phyloP scores from a whole-genome alignment of 139 green algal species.

The Chlamydomonas sp. region DNA sequence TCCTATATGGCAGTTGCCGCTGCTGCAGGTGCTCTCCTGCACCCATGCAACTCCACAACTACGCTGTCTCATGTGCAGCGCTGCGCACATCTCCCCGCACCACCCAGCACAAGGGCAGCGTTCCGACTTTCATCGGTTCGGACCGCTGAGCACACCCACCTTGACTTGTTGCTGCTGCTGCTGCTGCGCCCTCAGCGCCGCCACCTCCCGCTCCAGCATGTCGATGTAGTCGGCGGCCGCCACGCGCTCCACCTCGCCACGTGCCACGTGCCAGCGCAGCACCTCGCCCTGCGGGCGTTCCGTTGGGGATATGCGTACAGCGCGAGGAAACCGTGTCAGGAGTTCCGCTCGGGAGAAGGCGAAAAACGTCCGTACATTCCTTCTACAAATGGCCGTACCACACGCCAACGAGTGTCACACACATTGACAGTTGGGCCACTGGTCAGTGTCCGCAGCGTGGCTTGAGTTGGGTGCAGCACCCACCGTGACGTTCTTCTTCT shows the following conservation, averaged over 20 bases:
- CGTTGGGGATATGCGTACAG: not conserved
- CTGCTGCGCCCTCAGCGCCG: constrained; percentile 57
- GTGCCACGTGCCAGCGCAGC: constrained; percentile 80
- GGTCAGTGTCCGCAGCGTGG: not conserved
- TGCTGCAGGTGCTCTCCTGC: not conserved
- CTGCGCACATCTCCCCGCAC: too few species aligned
- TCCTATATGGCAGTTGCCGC: not conserved
- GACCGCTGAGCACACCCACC: not conserved
- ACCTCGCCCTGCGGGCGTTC: constrained; percentile 72
- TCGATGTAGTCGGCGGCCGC: constrained; percentile 84
- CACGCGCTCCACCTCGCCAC: constrained; percentile 67
- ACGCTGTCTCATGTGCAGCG: too few species aligned
- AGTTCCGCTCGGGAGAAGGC: too few species aligned
- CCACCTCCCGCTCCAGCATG: constrained; percentile 76
- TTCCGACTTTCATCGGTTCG: too few species aligned
- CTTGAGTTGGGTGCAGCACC: not conserved
- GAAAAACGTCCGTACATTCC: too few species aligned
- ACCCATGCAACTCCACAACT: too few species aligned
- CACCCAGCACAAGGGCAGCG: too few species aligned
- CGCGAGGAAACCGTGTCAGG: too few species aligned
- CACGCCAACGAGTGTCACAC: too few species aligned
- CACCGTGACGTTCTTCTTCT: constrained; percentile 66
- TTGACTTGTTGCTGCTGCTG: not conserved
- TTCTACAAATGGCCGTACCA: too few species aligned
- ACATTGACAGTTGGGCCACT: not conserved